These are phyloP conservation scores for Amylocystis lapponica DNA, from an alignment of 768 basidiomycete species.

Conservation along the genomic window DNA sequence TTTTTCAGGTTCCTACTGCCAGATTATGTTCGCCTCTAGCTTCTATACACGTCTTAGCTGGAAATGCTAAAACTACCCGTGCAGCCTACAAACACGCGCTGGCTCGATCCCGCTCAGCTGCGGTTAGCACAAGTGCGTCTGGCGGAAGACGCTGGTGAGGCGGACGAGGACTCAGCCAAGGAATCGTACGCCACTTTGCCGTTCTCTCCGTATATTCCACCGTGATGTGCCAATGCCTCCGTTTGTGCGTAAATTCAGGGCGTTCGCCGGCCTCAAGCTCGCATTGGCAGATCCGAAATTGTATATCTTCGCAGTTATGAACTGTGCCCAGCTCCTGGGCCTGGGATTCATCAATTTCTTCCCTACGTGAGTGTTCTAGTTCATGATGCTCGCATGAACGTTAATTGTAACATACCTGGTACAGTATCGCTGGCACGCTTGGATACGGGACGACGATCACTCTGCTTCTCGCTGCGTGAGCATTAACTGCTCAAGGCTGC, in stretches of 20 bases:
- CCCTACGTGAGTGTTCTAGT: conserved; percentile 33
- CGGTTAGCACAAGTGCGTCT: conserved; percentile 61
- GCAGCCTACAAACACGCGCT: conserved; percentile 57
- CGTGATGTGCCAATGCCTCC: not conserved
- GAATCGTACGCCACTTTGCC: conserved; percentile 43
- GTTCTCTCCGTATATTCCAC: not conserved
- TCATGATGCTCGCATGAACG: not conserved
- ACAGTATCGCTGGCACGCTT: conserved; percentile 51
- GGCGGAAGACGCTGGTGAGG: conserved; percentile 64
- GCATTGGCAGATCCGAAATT: conserved; percentile 54
- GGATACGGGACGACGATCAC: conserved; percentile 55
- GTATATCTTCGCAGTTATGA: conserved; percentile 47
- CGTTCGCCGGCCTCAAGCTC: conserved; percentile 45
- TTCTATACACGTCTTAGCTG: not conserved
- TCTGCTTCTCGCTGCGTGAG: conserved; percentile 57
- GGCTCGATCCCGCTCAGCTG: conserved; percentile 45
- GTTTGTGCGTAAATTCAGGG: conserved; percentile 27
- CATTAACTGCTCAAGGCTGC: not conserved
- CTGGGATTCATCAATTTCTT: conserved; percentile 60
- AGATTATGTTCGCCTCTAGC: conserved; percentile 39
- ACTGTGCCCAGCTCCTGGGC: conserved; percentile 44
- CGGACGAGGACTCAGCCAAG: conserved; percentile 50
- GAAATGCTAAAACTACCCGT: not conserved
- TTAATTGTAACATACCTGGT: not conserved
- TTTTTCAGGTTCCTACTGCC: conserved; percentile 48